Evolutionary conservation across 139 green algal genomes (phyloP), one percentile per base, ranked within the genome.

Genomic region (Tetradesmus lagerheimii): DNA sequence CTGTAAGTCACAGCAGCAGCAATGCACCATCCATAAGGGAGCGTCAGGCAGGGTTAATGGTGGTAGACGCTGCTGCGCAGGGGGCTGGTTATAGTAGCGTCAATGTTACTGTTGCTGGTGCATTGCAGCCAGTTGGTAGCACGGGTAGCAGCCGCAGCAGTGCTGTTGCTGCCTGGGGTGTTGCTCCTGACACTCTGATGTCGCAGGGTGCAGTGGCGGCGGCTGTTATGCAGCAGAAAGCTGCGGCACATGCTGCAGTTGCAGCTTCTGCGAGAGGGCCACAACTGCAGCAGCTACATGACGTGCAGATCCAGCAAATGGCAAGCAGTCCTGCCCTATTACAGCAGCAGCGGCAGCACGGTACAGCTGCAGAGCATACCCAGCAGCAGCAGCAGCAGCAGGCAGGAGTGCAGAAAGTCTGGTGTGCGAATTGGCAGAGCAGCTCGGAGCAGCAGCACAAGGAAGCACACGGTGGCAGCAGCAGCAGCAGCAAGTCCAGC

Each of bases 381-480:
- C 47, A 39, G 41, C 47, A 75, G 39, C 80, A 86, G 80, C 82
- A 87, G 45, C 82, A 87, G 16, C 34, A 87, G 82, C 53, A 47
- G 23, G 35, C 50, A n/a, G 47, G n/a, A 18, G 39, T 38, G 82
- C 82, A 87, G 31, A 37, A 78, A 78, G 67, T 11, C 18, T 78
- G 67, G 67, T 78, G n/a, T 78, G 67, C 20, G 12, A 78, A 78
- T n/a, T 38, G n/a, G 67, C 67, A 78, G n/a, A 20, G 67, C 15
- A 39, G 67, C 67, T 78, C 41, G 57, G 79, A 82, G 75, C 75
- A 81, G 35, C 76, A 45, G 57, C 57, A n/a, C 57, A 71, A 71
- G 57, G 23, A 20, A 71, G 25, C 29, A 29, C 23, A 47, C 37
- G 76, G 35, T 37, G 0, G 74, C 74, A 82, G 76, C 37, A 53